These are phyloP conservation scores for Ganoderma resinaceum DNA, from an alignment of 1,284 basidiomycete genomes.

Conservation along the genomic window DNA sequence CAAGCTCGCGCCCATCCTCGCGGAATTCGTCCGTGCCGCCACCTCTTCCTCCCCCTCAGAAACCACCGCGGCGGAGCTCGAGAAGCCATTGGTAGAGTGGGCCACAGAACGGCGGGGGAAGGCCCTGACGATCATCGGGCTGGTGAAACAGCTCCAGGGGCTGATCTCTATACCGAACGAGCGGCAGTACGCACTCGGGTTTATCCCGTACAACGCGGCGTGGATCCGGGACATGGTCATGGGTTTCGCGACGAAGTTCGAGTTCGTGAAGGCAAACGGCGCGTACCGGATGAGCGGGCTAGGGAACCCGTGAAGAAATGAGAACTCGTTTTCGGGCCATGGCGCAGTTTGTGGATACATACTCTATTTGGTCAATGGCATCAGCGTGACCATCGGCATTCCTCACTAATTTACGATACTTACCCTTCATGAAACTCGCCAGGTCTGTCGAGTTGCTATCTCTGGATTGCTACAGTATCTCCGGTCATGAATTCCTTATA, in stretches of 20 bases:
- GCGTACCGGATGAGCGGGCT: conserved; percentile 40
- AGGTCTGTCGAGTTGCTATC: too few species aligned
- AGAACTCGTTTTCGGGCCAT: not conserved
- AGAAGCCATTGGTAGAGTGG: conserved; percentile 31
- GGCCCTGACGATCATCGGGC: conserved; percentile 32
- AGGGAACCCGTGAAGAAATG: conserved; percentile 19
- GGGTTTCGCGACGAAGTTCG: conserved; percentile 30
- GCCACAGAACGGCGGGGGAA: conserved; percentile 29
- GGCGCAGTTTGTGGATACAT: not conserved
- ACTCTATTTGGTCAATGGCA: not conserved
- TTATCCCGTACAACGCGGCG: conserved; percentile 33
- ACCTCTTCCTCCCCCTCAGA: not conserved
- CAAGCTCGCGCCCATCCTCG: conserved; percentile 41
- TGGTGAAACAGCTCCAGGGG: conserved; percentile 27
- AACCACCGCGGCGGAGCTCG: not conserved
- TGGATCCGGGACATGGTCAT: conserved; percentile 34
- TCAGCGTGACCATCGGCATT: not conserved
- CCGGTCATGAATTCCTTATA: too few species aligned
- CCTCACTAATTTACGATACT: not conserved
- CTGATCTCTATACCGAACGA: conserved; percentile 23
- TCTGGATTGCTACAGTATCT: too few species aligned
- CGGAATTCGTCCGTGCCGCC: conserved; percentile 22
- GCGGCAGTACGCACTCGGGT: conserved; percentile 29
- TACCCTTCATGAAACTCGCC: not conserved
- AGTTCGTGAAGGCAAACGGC: conserved; percentile 27